Percentiles rank a stretch among this genome's conserved stretches.
phyloP scores from a whole-genome alignment of 2,329 filamentous ascomycete genomes.

The Aspergillus aculeatus region DNA sequence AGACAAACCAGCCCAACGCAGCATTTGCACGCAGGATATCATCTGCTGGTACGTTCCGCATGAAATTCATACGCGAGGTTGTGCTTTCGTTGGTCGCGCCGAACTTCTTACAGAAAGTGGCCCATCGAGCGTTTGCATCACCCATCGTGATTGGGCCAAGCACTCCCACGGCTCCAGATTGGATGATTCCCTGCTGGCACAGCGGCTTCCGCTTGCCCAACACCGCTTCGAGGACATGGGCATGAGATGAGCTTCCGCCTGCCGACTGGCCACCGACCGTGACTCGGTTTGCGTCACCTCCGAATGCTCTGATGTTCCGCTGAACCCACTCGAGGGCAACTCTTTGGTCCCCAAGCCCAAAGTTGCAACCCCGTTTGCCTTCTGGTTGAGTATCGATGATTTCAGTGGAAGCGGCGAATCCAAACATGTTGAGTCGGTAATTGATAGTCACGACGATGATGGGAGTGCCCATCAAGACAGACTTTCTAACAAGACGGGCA shows the following conservation, averaged over 20 bases:
- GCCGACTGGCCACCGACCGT: conserved; percentile 1
- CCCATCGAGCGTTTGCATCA: not conserved
- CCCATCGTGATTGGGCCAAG: conserved; percentile 1
- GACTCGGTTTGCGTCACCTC: not conserved
- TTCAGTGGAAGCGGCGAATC: not conserved
- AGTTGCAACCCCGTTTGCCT: not conserved
- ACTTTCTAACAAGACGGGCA: not conserved
- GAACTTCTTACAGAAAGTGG: not conserved
- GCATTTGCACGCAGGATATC: not conserved
- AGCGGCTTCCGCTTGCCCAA: not conserved
- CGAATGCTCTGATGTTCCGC: not conserved
- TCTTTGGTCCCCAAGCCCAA: not conserved
- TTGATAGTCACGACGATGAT: conserved; percentile 2
- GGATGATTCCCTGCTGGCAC: conserved; percentile 1
- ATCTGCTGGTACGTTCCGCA: not conserved
- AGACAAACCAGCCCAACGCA: not conserved
- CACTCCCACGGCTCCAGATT: not conserved
- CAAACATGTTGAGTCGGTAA: conserved; percentile 1
- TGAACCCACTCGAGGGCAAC: not conserved
- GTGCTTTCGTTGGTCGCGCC: not conserved
- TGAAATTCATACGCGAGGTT: not conserved
- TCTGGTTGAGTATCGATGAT: not conserved
- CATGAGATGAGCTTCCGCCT: conserved; percentile 5
- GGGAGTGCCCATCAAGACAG: not conserved
- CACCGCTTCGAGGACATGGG: not conserved